A percentile compares a stretch with the other conserved stretches of the same genome.
Conservation (phyloP, 495 filamentous ascomycete genomes). For the Podospora sp. region DNA sequence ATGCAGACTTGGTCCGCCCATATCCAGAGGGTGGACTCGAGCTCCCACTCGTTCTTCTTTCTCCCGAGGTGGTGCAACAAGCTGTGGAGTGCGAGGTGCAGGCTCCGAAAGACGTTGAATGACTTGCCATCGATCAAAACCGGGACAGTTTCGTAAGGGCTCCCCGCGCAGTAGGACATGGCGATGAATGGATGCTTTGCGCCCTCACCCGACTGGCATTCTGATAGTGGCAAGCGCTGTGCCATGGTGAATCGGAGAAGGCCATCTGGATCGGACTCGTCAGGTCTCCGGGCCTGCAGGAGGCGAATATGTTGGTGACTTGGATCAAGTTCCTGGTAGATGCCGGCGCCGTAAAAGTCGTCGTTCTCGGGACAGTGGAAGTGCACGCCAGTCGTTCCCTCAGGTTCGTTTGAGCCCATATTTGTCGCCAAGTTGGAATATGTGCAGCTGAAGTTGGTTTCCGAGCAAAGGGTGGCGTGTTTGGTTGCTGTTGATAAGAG, state of each 20-base stretch:
- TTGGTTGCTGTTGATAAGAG: too few species aligned
- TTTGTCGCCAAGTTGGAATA: neutral
- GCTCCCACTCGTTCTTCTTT: neutral
- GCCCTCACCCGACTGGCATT: neutral
- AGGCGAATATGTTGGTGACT: neutral
- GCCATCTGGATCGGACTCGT: neutral
- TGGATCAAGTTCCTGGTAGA: neutral
- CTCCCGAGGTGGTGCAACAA: neutral
- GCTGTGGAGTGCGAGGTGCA: neutral
- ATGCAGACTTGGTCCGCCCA: slow-evolving; percentile 37
- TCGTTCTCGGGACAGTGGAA: slow-evolving; percentile 10
- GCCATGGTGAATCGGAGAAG: neutral
- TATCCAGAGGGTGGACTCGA: slow-evolving; percentile 9
- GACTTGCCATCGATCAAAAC: neutral
- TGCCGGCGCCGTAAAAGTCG: neutral
- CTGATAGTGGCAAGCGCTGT: neutral
- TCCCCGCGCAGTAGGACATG: neutral
- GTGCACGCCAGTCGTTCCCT: neutral
- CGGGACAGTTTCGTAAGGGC: neutral
- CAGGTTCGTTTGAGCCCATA: neutral
- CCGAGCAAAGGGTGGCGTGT: too few species aligned
- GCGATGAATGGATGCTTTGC: neutral
- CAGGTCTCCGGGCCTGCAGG: neutral
- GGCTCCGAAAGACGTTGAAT: neutral
- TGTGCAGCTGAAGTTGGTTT: too few species aligned